phyloP scores from a whole-genome alignment of 495 filamentous ascomycete genomes.

The Cercophora samala region DNA sequence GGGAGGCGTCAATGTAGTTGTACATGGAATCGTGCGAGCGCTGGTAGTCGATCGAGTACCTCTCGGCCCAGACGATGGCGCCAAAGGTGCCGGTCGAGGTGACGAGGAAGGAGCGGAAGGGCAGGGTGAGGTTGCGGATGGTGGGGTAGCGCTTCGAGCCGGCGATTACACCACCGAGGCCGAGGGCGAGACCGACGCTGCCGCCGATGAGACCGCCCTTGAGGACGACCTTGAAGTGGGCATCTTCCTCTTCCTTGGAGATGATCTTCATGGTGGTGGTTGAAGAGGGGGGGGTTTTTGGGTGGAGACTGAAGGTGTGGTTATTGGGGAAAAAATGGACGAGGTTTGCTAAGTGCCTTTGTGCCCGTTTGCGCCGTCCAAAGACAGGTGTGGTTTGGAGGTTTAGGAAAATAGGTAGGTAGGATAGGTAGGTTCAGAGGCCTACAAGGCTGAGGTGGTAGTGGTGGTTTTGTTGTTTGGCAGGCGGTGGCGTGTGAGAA shows the following conservation, averaged over 20 bases:
- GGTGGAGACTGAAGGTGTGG: background rate
- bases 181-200: slow-evolving; percentile 59
- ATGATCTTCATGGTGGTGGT: slow-evolving; percentile 78
- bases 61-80: slow-evolving; percentile 83
- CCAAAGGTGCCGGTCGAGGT: slow-evolving; percentile 77
- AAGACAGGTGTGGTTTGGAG: background rate
- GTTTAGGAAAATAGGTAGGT: background rate
- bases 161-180: slow-evolving; percentile 58
- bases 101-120: slow-evolving; percentile 87
- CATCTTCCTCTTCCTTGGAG: slow-evolving; percentile 84
- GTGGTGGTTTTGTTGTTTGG: background rate
- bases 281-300: background rate
- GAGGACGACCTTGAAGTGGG: slow-evolving; percentile 62
- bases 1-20: slow-evolving; percentile 61
- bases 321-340: background rate
- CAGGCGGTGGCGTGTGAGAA: slow-evolving; percentile 4
- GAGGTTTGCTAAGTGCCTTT: background rate
- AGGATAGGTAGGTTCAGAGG: background rate
- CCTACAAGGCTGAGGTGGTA: background rate
- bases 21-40: slow-evolving; percentile 59
- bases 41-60: slow-evolving; percentile 72
- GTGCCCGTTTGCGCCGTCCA: background rate
- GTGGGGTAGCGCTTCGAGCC: slow-evolving; percentile 63
- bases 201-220: slow-evolving; percentile 74
- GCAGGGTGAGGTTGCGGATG: slow-evolving; percentile 76